phyloP scores from a whole-genome alignment of 108 stramenopile genomes.

The Nitzschia sp. region DNA sequence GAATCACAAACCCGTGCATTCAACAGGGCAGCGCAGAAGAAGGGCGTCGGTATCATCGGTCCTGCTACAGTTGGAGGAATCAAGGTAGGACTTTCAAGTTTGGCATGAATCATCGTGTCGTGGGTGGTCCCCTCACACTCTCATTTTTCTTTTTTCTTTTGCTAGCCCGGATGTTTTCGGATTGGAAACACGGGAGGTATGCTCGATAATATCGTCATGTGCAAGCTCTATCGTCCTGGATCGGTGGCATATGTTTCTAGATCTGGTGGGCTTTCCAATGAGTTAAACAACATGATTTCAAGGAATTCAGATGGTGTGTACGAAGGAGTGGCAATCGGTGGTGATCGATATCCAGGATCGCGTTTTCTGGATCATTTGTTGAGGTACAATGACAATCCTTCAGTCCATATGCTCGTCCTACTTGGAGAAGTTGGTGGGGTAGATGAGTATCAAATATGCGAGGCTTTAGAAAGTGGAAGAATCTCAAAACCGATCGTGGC shows the following conservation, averaged over 20 bases:
- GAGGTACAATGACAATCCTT: slow-evolving; percentile 89
- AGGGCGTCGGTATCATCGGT: slow-evolving; percentile 87
- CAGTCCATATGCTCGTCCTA: slow-evolving; percentile 81
- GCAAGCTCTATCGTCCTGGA: slow-evolving; percentile 82
- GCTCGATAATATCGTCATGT: slow-evolving; percentile 92
- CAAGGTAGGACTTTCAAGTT: slow-evolving; percentile 41
- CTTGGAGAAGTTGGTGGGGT: slow-evolving; percentile 90
- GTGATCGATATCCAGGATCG: slow-evolving; percentile 90
- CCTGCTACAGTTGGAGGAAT: slow-evolving; percentile 94
- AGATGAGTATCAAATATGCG: slow-evolving; percentile 93
- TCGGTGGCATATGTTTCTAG: slow-evolving; percentile 91
- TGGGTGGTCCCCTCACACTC: too few relatives aligned
- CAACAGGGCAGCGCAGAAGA: slow-evolving; percentile 65
- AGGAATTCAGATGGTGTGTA: slow-evolving; percentile 86
- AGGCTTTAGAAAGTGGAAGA: slow-evolving; percentile 78
- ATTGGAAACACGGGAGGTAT: slow-evolving; percentile 96
- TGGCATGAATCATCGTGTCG: too few relatives aligned
- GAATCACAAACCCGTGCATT: slow-evolving; percentile 83
- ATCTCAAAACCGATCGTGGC: slow-evolving; percentile 89
- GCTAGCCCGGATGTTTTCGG: slow-evolving; percentile 86
- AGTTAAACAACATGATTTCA: slow-evolving; percentile 90
- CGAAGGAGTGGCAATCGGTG: slow-evolving; percentile 92
- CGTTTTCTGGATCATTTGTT: slow-evolving; percentile 88
- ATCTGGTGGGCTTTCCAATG: slow-evolving; percentile 91
- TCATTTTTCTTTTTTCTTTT: not conserved